Evolutionary conservation across 768 basidiomycete species (phyloP).

Genomic region (Paxillus ammoniavirescens): DNA sequence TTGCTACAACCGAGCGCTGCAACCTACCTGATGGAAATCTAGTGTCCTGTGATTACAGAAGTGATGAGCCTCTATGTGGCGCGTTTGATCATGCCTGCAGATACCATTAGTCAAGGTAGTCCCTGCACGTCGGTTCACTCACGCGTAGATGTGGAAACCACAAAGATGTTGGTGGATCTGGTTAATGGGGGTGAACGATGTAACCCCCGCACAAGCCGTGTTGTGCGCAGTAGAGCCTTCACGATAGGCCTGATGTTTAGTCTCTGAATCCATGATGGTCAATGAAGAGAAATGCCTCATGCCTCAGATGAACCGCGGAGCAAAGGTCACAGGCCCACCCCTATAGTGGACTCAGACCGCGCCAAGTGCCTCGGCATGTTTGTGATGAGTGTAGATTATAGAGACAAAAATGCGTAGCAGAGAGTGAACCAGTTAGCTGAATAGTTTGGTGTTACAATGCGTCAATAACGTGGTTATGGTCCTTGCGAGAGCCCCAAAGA

Average conservation of each 20-base stretch:
- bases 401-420: no score
- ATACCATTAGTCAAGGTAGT: not conserved
- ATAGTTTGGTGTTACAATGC: no score
- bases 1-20: not conserved
- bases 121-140: not conserved
- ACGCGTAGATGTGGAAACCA: constrained; percentile 36
- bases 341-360: no score
- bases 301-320: no score
- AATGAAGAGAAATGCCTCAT: not conserved
- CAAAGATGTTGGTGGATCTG: constrained; percentile 30
- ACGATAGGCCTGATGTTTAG: constrained; percentile 27
- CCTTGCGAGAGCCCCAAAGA: no score
- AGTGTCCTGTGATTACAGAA: constrained; percentile 39
- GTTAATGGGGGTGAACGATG: constrained; percentile 37
- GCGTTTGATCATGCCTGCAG: constrained; percentile 28
- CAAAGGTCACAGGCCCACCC: no score
- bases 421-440: no score
- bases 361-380: no score
- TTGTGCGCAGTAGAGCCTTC: constrained; percentile 22
- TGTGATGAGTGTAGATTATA: no score
- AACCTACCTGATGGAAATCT: constrained; percentile 39
- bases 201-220: constrained; percentile 25
- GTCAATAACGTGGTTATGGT: no score
- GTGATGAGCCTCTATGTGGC: constrained; percentile 43
- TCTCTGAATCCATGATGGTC: constrained; percentile 24